Percentiles rank a stretch among this genome's conserved stretches.
These are phyloP conservation scores for Rosa rugosa DNA, from an alignment of 306 rosid genomes.

Conservation along the genomic window DNA sequence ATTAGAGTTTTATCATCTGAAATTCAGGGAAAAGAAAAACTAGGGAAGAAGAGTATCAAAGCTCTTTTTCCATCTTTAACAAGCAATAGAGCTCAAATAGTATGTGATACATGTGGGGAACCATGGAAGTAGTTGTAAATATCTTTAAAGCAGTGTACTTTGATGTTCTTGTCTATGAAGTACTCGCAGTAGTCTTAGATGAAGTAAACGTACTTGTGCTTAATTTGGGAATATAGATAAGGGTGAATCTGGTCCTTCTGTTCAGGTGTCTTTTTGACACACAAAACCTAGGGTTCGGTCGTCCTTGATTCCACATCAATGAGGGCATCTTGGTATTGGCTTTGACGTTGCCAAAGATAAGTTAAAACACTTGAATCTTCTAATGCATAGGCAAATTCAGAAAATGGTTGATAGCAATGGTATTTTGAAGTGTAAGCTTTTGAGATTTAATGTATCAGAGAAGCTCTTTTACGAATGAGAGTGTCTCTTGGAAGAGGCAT, in stretches of 20 bases:
- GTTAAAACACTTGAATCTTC: neutral
- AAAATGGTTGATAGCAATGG: neutral
- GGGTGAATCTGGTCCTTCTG: neutral
- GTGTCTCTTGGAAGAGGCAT: neutral
- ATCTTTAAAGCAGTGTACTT: neutral
- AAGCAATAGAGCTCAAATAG: neutral
- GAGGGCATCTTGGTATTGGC: neutral
- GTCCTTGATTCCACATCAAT: neutral
- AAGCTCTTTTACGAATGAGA: neutral
- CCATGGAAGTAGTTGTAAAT: conserved; percentile 2
- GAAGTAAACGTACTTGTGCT: neutral
- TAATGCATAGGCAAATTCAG: neutral
- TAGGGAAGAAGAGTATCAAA: neutral
- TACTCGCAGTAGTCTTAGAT: neutral
- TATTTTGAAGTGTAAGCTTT: neutral
- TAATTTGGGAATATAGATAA: neutral
- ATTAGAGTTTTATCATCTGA: conserved; percentile 1
- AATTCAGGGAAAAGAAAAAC: neutral
- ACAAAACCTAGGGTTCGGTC: neutral
- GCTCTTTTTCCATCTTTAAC: neutral
- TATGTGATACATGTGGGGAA: conserved; percentile 4
- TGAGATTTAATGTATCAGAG: neutral
- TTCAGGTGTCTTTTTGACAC: neutral
- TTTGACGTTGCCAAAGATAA: neutral
- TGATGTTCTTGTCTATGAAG: neutral